A percentile compares a stretch with the other conserved stretches of the same genome.
Conservation (phyloP, 2,329 filamentous ascomycete genomes). For the Pseudocercospora crystallina region DNA sequence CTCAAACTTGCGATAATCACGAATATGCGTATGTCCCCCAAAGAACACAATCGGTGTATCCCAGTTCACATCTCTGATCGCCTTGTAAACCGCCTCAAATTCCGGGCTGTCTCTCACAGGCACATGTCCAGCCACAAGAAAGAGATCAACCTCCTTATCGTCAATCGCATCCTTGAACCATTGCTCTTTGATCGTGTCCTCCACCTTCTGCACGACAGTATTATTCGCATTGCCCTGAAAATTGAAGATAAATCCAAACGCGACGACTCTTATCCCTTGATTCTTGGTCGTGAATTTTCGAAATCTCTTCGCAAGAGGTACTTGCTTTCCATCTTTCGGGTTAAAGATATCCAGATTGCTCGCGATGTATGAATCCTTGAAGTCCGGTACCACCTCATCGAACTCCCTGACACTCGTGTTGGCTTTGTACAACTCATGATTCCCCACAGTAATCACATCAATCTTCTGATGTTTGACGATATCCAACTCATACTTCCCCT, state of each 20-base stretch:
- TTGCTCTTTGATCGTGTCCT: conserved; percentile 73
- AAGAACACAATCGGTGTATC: conserved; percentile 88
- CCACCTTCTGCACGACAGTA: conserved; percentile 76
- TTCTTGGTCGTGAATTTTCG: conserved; percentile 91
- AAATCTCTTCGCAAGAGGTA: conserved; percentile 78
- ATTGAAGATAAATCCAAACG: conserved; percentile 94
- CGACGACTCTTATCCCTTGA: conserved; percentile 76
- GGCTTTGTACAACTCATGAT: conserved; percentile 89
- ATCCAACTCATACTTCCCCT: conserved; percentile 83
- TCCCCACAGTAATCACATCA: conserved; percentile 83
- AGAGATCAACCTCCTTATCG: conserved; percentile 78
- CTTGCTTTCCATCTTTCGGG: conserved; percentile 65
- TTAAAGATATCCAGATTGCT: conserved; percentile 91
- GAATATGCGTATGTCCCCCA: conserved; percentile 85
- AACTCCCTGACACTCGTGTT: conserved; percentile 78
- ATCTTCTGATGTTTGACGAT: conserved; percentile 81
- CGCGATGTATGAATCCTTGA: conserved; percentile 75
- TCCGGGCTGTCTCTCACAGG: conserved; percentile 74
- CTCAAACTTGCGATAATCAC: conserved; percentile 80
- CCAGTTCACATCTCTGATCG: conserved; percentile 74
- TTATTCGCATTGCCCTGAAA: conserved; percentile 91
- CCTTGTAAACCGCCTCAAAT: conserved; percentile 73
- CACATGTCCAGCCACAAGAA: conserved; percentile 83
- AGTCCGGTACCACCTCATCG: conserved; percentile 77
- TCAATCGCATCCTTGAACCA: conserved; percentile 88